A percentile compares a stretch with the other conserved stretches of the same genome.
Conservation (phyloP, 2,329 filamentous ascomycete species). For the Trichoderma sp. region DNA sequence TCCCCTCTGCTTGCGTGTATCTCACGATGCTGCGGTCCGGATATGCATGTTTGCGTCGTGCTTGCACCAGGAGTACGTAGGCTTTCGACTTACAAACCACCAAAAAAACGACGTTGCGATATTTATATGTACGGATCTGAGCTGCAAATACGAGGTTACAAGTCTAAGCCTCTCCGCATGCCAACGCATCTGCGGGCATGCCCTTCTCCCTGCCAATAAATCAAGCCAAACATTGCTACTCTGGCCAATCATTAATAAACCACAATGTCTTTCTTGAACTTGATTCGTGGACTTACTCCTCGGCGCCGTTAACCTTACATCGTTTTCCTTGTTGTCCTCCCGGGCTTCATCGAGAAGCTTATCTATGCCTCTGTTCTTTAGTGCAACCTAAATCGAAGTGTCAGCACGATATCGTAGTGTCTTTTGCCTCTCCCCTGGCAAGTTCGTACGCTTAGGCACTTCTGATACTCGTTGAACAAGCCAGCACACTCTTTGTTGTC, state of each 20-base stretch:
- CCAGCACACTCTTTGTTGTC: slow-evolving; percentile 81
- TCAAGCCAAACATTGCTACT: neutral
- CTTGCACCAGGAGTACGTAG: neutral
- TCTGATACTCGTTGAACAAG: slow-evolving; percentile 86
- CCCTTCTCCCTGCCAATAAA: neutral
- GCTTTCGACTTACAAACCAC: neutral
- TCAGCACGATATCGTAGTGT: neutral
- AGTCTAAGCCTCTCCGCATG: slow-evolving; percentile 9
- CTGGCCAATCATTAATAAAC: neutral
- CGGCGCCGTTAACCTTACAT: slow-evolving; percentile 54
- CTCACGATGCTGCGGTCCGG: slow-evolving; percentile 5
- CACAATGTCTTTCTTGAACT: neutral
- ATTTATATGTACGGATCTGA: slow-evolving; percentile 10
- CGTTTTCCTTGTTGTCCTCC: slow-evolving; percentile 86
- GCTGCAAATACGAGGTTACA: slow-evolving; percentile 12
- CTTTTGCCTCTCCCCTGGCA: neutral
- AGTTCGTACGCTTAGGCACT: slow-evolving; percentile 70
- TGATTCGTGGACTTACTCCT: slow-evolving; percentile 39
- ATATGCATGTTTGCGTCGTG: neutral
- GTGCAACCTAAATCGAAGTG: slow-evolving; percentile 61
- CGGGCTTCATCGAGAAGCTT: slow-evolving; percentile 88
- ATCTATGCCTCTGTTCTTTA: slow-evolving; percentile 90
- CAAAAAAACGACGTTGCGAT: slow-evolving; percentile 8
- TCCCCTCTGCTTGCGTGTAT: slow-evolving; percentile 9
- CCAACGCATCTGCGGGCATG: neutral